These are phyloP conservation scores for Juglanconis juglandina DNA, from an alignment of 2,329 filamentous ascomycete species.

Conservation along the genomic window DNA sequence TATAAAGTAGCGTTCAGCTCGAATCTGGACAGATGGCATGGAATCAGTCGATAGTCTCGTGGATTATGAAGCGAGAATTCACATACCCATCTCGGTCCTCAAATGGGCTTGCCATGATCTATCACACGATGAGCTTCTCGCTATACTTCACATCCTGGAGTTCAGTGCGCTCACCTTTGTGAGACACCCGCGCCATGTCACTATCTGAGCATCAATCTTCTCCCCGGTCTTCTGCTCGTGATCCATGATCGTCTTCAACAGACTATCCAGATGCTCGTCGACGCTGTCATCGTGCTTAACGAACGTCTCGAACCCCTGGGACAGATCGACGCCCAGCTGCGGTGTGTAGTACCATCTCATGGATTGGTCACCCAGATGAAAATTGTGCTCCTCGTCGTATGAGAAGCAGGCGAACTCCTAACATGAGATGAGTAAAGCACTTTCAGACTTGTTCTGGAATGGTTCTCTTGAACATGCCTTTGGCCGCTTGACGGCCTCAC, in stretches of 20 bases:
- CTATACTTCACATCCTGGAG: neutral
- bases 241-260: constrained; percentile 71
- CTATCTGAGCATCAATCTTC: constrained; percentile 70
- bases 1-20: constrained; percentile 94
- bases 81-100: constrained; percentile 73
- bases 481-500: constrained; percentile 70
- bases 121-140: neutral
- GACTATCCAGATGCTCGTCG: constrained; percentile 85
- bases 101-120: constrained; percentile 85
- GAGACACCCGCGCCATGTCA: constrained; percentile 98
- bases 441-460: neutral
- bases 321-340: constrained; percentile 67
- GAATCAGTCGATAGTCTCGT: neutral
- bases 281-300: constrained; percentile 73
- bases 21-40: constrained; percentile 54
- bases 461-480: constrained; percentile 49
- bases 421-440: neutral
- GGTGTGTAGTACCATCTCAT: constrained; percentile 87
- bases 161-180: constrained; percentile 66
- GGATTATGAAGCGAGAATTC: neutral
- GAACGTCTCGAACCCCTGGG: constrained; percentile 77
- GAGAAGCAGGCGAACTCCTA: constrained; percentile 93
- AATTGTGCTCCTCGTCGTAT: constrained; percentile 79
- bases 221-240: constrained; percentile 67
- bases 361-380: constrained; percentile 72